Evolutionary conservation across 2,329 filamentous ascomycete genomes (phyloP), one percentile per base, ranked within the genome.

Genomic region (Westerdykella ornata): DNA sequence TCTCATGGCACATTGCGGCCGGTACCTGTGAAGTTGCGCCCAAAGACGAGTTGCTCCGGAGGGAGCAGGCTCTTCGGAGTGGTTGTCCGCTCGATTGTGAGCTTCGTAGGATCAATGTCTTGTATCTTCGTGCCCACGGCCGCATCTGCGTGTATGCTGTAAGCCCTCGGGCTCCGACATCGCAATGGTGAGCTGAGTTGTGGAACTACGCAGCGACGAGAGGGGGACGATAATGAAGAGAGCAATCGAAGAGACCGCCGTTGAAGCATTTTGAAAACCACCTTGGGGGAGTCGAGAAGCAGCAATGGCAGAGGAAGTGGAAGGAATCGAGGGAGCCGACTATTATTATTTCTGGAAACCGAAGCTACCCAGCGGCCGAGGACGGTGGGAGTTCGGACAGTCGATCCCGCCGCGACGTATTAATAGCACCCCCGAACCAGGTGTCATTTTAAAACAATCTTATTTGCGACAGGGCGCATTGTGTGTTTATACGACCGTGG

Each of bases 41-140:
- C 92, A 67, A 98, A 98, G 49, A 97, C 74, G 41, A 98, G 80
- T 49, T 94, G 81, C 62, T 90, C 78, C 12, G 85, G 79, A 40
- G 88, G 82, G 48, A 77, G 74, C 41, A 90, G 73, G 20, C 76
- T 65, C 68, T 90, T 92, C 9, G 90, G 92, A 3, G 76, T 80
- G 6, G 73, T 77, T 1, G 86, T 94, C 69, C 82, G 81, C 44
- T 80, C 81, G 59, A 96, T 75, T 37, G 75, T 72, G 45, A 97
- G 78, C 68, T 83, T 84, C 30, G 80, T 77, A n/a, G 84, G 71
- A 66, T 97, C 87, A 51, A 97, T 77, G 42, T 78, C 80, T 41
- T 78, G 74, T 22, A 81, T 76, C 62, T 78, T 76, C 9, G 73
- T 66, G 42, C 69, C 66, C 16, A 62, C 62, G 47, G 69, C 68